phyloP scores from a whole-genome alignment of 495 filamentous ascomycete species.

The Friedmanniomyces simplex region DNA sequence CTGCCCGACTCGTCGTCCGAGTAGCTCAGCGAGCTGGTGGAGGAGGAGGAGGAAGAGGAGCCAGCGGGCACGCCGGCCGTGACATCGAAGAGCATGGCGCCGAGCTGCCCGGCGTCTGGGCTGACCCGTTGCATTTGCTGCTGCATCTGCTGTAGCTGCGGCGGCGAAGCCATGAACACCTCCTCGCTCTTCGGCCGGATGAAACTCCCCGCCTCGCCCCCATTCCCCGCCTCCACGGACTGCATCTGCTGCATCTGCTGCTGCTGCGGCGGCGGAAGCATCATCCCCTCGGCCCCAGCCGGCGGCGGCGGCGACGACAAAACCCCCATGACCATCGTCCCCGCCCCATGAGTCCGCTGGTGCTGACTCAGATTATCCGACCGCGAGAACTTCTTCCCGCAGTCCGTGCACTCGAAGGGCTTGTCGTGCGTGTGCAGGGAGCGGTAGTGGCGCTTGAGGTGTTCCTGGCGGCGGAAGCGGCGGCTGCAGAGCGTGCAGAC shows the following conservation, averaged over 20 bases:
- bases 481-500: slow-evolving; percentile 91
- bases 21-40: slow-evolving; percentile 43
- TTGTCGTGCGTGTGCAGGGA: slow-evolving; percentile 98
- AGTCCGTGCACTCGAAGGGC: slow-evolving; percentile 94
- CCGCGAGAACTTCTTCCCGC: slow-evolving; percentile 98
- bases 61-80: slow-evolving; percentile 42
- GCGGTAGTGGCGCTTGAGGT: slow-evolving; percentile 96
- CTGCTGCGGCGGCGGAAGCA: no score
- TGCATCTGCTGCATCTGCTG: slow-evolving; percentile 32
- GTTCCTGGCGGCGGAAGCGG: slow-evolving; percentile 96
- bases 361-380: slow-evolving; percentile 97
- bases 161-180: slow-evolving; percentile 1
- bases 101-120: slow-evolving; percentile 20
- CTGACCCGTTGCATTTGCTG: slow-evolving; percentile 6
- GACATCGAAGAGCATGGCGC: slow-evolving; percentile 23
- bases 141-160: neutral
- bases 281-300: no score
- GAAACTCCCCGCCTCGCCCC: slow-evolving; percentile 19
- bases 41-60: slow-evolving; percentile 37
- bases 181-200: slow-evolving; percentile 20
- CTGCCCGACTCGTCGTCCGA: slow-evolving; percentile 41
- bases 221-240: slow-evolving; percentile 19
- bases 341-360: slow-evolving; percentile 82
- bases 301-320: slow-evolving; percentile 56
- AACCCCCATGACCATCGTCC: slow-evolving; percentile 81